These are phyloP conservation scores for Recurvomyces mirabilis DNA, from an alignment of 495 filamentous ascomycete genomes.

Conservation along the genomic window DNA sequence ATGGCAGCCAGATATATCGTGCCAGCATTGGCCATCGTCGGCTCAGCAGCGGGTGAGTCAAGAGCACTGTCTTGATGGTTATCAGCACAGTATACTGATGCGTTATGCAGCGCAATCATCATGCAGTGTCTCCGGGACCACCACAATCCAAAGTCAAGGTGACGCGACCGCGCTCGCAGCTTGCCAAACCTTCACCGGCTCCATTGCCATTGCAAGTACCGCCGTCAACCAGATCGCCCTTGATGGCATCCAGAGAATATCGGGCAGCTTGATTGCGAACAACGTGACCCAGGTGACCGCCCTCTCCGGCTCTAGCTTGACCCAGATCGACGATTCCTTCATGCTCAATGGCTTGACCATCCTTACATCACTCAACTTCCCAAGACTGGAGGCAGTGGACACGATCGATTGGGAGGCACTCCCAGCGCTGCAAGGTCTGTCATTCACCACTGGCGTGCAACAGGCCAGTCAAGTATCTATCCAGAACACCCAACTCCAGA, in stretches of 20 bases:
- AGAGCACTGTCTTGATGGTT: no score
- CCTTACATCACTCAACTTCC: slow-evolving; percentile 53
- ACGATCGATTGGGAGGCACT: slow-evolving; percentile 61
- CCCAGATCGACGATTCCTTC: slow-evolving; percentile 51
- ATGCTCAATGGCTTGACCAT: slow-evolving; percentile 50
- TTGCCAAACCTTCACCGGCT: slow-evolving; percentile 61
- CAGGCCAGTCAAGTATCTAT: slow-evolving; percentile 57
- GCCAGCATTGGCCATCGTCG: slow-evolving; percentile 57
- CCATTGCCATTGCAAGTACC: slow-evolving; percentile 49
- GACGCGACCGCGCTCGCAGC: slow-evolving; percentile 57
- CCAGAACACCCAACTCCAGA: slow-evolving; percentile 67
- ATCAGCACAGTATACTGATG: not conserved
- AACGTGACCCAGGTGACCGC: slow-evolving; percentile 49
- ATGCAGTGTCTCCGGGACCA: slow-evolving; percentile 35
- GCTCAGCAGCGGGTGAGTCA: slow-evolving; percentile 58
- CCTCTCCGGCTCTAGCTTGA: slow-evolving; percentile 41
- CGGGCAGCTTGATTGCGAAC: slow-evolving; percentile 52
- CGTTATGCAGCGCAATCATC: slow-evolving; percentile 27
- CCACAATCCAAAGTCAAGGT: slow-evolving; percentile 52
- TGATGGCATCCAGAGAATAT: slow-evolving; percentile 49
- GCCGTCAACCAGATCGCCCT: slow-evolving; percentile 43
- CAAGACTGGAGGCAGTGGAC: slow-evolving; percentile 49
- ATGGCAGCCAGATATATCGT: slow-evolving; percentile 74
- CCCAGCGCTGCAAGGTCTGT: slow-evolving; percentile 54
- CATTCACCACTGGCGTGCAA: slow-evolving; percentile 44